Evolutionary conservation across 805 yeast species (phyloP), one percentile per base, ranked within the genome.

Genomic region (Candida ficus): DNA sequence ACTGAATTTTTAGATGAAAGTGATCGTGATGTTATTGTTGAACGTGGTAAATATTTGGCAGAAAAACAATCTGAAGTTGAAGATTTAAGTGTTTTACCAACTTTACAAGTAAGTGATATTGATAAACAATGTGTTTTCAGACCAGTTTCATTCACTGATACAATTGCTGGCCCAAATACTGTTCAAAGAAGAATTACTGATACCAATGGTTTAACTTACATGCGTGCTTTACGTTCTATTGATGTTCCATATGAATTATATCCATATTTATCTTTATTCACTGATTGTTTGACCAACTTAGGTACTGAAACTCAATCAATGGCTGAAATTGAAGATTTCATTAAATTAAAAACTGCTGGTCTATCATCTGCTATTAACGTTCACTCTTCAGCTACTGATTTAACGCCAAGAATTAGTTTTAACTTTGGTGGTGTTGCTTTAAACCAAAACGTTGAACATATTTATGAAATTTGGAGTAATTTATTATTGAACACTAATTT

Each of bases 341-440:
- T 93, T 50, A 86, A 83, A 55, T 67, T 81, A 37, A 70, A 73
- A 41, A 89, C 98, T 0, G 98, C 98, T 20, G 96, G 97, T 0
- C 60, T 93, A 16, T 67, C 78, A 5, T 74, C 89, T n/a, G 68
- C 75, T 17, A 67, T 78, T 7, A 68, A 75, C 45, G 75, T 79
- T 1, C 72, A 72, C 34, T 66, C 83, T 4, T 71, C 78, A 32
- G 81, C 88, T 29, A 57, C 74, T 37, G 69, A 78, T 14, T 46
- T 58, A 18, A 58, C 69, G 2, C 68, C 84, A 3, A 70, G 65
- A 19, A 57, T 88, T 39, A 67, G 70, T 21, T 77, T 85, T 50
- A 64, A 73, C 22, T 55, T 85, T 29, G 64, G 76, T 23, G 95
- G 96, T 25, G 76, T 81, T 65, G 70, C 91, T 2, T 66, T 93